Conservation (phyloP, 1,284 basidiomycete species). For the Ustilago vetiveriae region DNA sequence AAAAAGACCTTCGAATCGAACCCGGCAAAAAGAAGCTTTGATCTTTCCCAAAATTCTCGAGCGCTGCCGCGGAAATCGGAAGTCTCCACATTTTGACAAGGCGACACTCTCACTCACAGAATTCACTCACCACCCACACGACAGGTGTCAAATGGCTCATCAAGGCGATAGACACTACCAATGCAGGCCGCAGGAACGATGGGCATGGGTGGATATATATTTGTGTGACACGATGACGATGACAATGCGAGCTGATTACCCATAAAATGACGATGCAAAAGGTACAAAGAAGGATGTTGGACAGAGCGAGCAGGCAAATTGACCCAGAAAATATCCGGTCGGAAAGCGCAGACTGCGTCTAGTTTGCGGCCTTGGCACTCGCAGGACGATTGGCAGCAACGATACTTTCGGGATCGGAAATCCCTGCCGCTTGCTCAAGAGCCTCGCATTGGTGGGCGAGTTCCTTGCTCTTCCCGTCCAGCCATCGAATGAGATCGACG, state of each 20-base stretch:
- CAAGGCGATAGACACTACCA: too few species aligned
- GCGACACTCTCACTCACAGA: too few species aligned
- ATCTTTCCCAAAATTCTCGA: not conserved
- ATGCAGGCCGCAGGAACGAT: too few species aligned
- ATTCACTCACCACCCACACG: too few species aligned
- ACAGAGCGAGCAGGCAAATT: too few species aligned
- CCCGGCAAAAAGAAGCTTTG: not conserved
- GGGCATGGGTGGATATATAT: too few species aligned
- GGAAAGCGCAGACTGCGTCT: too few species aligned
- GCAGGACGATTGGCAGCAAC: slow-evolving; percentile 32
- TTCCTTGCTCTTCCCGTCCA: slow-evolving; percentile 56
- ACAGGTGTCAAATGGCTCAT: too few species aligned
- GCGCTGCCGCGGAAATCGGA: slow-evolving; percentile 5
- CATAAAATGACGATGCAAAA: too few species aligned
- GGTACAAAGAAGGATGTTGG: not conserved
- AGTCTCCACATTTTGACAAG: not conserved
- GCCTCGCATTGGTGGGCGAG: slow-evolving; percentile 50
- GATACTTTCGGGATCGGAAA: slow-evolving; percentile 34
- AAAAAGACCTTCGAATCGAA: too few species aligned
- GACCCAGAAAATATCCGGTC: not conserved
- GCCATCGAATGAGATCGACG: slow-evolving; percentile 64
- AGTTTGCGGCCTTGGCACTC: slow-evolving; percentile 13
- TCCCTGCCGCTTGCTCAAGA: slow-evolving; percentile 48
- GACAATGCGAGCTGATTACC: too few species aligned
- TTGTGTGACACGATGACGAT: too few species aligned